A percentile compares a stretch with the other conserved stretches of the same genome.
Evolutionary conservation across 2,329 filamentous ascomycete species (phyloP).

Genomic region (Diplodia mutila): DNA sequence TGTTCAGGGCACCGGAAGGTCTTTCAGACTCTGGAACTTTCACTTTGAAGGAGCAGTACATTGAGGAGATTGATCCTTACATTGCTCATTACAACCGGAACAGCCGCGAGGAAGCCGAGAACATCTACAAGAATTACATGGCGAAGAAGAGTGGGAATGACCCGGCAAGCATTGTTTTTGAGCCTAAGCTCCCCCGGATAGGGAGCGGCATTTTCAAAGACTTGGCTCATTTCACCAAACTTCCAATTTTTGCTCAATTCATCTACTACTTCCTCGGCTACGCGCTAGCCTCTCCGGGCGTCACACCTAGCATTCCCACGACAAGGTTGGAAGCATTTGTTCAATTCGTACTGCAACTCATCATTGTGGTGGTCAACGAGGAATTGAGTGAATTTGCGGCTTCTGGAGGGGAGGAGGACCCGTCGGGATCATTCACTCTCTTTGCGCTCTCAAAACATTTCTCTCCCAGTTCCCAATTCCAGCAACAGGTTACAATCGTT

Average conservation of each 20-base stretch:
- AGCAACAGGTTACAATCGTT: conserved; percentile 52
- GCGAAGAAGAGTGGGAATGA: conserved; percentile 84
- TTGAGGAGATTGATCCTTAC: conserved; percentile 91
- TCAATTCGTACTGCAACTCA: conserved; percentile 86
- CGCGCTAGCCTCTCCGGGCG: conserved; percentile 68
- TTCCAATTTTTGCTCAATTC: conserved; percentile 84
- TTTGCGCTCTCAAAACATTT: conserved; percentile 69
- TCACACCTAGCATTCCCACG: conserved; percentile 73
- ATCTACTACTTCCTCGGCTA: conserved; percentile 88
- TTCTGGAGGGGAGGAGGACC: conserved; percentile 50
- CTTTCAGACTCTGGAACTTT: conserved; percentile 92
- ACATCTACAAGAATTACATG: conserved; percentile 82
- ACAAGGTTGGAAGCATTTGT: conserved; percentile 90
- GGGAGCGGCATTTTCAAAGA: conserved; percentile 75
- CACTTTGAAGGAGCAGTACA: conserved; percentile 82
- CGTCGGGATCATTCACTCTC: conserved; percentile 68
- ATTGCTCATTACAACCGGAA: conserved; percentile 97
- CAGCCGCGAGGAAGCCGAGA: conserved; percentile 92
- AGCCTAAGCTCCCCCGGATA: conserved; percentile 80
- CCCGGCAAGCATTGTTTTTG: conserved; percentile 83
- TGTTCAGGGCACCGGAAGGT: conserved; percentile 87
- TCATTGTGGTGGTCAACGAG: conserved; percentile 83
- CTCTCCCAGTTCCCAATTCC: conserved; percentile 41
- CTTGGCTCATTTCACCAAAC: conserved; percentile 78
- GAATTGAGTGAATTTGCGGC: conserved; percentile 63